These are phyloP conservation scores for Termitomyces sp. DNA, from an alignment of 768 basidiomycete genomes.

Conservation along the genomic window DNA sequence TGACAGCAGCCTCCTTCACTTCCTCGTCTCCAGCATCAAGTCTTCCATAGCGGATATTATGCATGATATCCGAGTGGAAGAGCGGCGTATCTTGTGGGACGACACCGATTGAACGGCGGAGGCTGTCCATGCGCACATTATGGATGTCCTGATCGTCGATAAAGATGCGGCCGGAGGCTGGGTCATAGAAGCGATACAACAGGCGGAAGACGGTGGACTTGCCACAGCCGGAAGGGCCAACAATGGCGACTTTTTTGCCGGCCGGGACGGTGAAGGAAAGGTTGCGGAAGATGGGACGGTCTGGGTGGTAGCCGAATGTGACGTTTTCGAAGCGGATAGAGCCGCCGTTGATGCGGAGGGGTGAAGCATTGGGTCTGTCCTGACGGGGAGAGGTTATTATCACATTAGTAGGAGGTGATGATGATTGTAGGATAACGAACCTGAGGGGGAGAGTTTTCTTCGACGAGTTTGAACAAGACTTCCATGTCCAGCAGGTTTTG, in stretches of 20 bases:
- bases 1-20: slow-evolving; percentile 76
- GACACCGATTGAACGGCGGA: slow-evolving; percentile 80
- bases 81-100: slow-evolving; percentile 98
- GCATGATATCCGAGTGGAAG: slow-evolving; percentile 93
- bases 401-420: background rate
- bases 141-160: slow-evolving; percentile 88
- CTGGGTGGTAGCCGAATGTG: slow-evolving; percentile 87
- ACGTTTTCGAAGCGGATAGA: slow-evolving; percentile 93
- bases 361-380: slow-evolving; percentile 68
- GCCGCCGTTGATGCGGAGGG: slow-evolving; percentile 73
- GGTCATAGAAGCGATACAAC: slow-evolving; percentile 92
- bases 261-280: slow-evolving; percentile 91
- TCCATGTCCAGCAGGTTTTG: slow-evolving; percentile 99
- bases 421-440: slow-evolving; percentile 28
- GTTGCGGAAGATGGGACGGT: slow-evolving; percentile 86
- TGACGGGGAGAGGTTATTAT: slow-evolving; percentile 22
- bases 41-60: slow-evolving; percentile 92
- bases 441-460: slow-evolving; percentile 69
- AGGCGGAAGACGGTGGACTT: slow-evolving; percentile 97
- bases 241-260: slow-evolving; percentile 95
- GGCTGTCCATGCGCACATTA: slow-evolving; percentile 63
- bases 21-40: slow-evolving; percentile 87
- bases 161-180: slow-evolving; percentile 72
- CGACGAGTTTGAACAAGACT: slow-evolving; percentile 84
- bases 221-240: slow-evolving; percentile 95